Conservation (phyloP, 352 stramenopile genomes). For the Globisporangium paddicum region DNA sequence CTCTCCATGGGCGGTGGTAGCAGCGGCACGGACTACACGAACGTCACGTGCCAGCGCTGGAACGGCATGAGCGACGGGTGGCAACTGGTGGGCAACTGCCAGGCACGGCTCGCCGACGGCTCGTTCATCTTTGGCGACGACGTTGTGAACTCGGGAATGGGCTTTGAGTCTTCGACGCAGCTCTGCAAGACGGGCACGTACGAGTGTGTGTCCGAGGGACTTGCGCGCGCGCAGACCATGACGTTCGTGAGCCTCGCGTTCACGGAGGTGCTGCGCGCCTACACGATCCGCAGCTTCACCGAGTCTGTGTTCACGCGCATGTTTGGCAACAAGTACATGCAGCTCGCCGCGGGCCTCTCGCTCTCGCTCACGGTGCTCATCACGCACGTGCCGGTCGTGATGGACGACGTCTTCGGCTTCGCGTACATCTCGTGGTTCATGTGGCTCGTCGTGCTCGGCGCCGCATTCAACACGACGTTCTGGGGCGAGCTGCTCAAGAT, state of each 20-base stretch:
- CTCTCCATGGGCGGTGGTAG: constrained; percentile 37
- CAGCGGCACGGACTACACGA: constrained; percentile 38
- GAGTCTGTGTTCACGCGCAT: constrained; percentile 56
- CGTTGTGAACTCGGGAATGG: constrained; percentile 34
- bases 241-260: constrained; percentile 64
- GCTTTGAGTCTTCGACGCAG: constrained; percentile 37
- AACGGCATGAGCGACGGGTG: constrained; percentile 42
- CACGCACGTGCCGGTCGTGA: constrained; percentile 38
- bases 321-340: constrained; percentile 66
- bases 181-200: constrained; percentile 60
- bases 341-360: constrained; percentile 47
- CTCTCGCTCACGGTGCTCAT: constrained; percentile 35
- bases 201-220: constrained; percentile 50
- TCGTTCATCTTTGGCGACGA: constrained; percentile 43
- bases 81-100: constrained; percentile 54
- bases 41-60: constrained; percentile 57
- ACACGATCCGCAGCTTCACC: constrained; percentile 72
- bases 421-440: constrained; percentile 39
- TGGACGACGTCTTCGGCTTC: constrained; percentile 49
- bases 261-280: constrained; percentile 72
- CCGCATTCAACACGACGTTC: constrained; percentile 26
- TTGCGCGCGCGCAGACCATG: constrained; percentile 69
- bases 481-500: constrained; percentile 43
- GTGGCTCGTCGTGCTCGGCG: constrained; percentile 29
- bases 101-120: constrained; percentile 30